Base-by-base conservation (phyloP, 352 stramenopile species). In the Globisporangium ultimum region DNA sequence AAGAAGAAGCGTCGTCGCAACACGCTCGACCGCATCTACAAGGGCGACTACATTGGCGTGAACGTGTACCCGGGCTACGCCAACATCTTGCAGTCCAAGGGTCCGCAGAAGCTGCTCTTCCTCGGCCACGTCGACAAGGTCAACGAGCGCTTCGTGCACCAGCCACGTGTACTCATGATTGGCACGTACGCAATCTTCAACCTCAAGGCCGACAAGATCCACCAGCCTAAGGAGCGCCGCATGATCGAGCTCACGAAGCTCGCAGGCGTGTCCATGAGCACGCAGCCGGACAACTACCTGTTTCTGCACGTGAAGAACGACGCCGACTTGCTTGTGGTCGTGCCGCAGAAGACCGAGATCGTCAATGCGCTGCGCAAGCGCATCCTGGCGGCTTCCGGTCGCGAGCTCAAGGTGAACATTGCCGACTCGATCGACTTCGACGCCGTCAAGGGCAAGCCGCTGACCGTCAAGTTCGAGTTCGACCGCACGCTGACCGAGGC, bases 1-100 rank as follows among this genome's bases (percentile, higher is more conserved):
- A 83, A 92, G 77, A 94, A 94, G 69, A 92, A 92, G 72, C 84
- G 84, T 55, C 82, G 84, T 52, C 82, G 84, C 56, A 74, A 92
- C 69, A 84, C 84, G 49, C 68, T 94, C 3, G 84, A 94, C 60
- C 82, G 80, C 47, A 49, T 62, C 38, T 94, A 91, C 70, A 63
- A 80, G 61, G 82, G 73, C 24, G 84, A 94, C 59, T 94, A 94
- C 70, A 87, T 94, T 47, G 78, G 81, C 42, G 61, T 88, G 22
- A 88, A 84, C 65, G 82, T 79, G 64, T 90, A 80, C 53, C 69
- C 79, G 36, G 80, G 73, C 24, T 88, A 92, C 51, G 67, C 66
- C 18, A 66, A 64, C n/a, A 77, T 94, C 47, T 54, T 94, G 52
- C 79, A 87, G 53, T 66, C 74, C 24, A 76, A 82, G 49, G 74